phyloP scores from a whole-genome alignment of 371 early-diverging fungal genomes.

The Saksenaea vasiformis region DNA sequence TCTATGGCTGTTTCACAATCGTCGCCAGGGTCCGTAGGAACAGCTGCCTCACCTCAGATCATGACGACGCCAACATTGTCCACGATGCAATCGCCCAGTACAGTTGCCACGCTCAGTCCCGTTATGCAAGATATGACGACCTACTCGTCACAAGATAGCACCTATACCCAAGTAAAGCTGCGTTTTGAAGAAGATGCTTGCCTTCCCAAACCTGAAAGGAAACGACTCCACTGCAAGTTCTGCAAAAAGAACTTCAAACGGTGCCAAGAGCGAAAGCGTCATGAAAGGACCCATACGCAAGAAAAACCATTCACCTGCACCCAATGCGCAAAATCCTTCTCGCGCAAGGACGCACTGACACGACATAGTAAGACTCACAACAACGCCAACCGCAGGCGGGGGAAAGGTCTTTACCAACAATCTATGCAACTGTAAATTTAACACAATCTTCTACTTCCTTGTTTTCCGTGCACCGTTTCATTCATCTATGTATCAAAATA shows the following conservation, averaged over 20 bases:
- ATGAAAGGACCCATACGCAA: neutral
- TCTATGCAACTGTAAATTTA: conserved; percentile 4
- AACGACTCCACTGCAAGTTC: neutral
- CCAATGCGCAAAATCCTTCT: neutral
- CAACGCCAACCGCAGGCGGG: neutral
- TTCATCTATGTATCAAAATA: neutral
- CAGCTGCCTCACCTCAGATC: neutral
- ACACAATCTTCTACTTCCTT: neutral
- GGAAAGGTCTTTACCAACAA: neutral
- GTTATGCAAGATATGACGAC: neutral
- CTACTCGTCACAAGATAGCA: neutral
- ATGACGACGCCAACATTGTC: neutral
- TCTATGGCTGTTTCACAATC: neutral
- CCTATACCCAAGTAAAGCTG: neutral
- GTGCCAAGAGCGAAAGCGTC: neutral
- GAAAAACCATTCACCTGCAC: neutral
- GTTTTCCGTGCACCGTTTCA: no score
- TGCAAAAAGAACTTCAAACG: conserved; percentile 1
- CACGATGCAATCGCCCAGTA: neutral
- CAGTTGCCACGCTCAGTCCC: neutral
- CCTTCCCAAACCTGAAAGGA: neutral
- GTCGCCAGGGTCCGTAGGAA: neutral
- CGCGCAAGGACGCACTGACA: neutral
- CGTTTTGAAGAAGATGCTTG: neutral
- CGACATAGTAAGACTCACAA: conserved; percentile 3